phyloP scores from a whole-genome alignment of 2,329 filamentous ascomycete species.

The Diplodia seriata region DNA sequence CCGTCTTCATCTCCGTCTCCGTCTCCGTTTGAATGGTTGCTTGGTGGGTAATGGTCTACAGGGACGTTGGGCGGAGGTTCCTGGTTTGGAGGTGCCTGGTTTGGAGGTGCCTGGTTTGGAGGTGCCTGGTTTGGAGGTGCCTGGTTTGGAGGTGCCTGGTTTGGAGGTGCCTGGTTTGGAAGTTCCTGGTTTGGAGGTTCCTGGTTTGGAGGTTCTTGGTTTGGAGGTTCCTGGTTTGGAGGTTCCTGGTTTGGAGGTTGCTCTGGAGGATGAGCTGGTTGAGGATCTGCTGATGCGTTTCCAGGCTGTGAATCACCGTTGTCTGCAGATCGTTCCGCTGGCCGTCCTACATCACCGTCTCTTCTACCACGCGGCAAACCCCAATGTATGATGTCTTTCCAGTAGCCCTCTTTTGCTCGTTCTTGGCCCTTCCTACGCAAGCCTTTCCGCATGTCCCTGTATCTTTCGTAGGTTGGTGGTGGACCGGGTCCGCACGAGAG shows the following conservation, averaged over 20 bases:
- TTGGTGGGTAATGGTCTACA: background rate
- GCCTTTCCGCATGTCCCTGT: background rate
- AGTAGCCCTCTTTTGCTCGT: background rate
- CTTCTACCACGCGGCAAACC: background rate
- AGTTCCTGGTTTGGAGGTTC: too few species aligned
- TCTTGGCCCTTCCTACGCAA: constrained; percentile 1
- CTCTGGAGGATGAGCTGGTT: background rate
- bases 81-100: background rate
- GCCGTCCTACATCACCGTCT: background rate
- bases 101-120: background rate
- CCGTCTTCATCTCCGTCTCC: too few species aligned
- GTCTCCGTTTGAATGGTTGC: background rate
- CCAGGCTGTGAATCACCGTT: too few species aligned
- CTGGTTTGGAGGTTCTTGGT: too few species aligned
- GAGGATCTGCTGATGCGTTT: background rate
- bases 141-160: background rate
- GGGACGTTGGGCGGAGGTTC: background rate
- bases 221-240: background rate
- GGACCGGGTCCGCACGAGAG: background rate
- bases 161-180: too few species aligned
- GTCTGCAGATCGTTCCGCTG: too few species aligned
- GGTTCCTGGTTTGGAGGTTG: background rate
- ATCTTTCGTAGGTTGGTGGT: constrained; percentile 7
- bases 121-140: background rate
- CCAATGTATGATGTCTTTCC: constrained; percentile 13